These are phyloP conservation scores for Aspergillus ellipticus DNA, from an alignment of 495 filamentous ascomycete genomes.

Conservation along the genomic window DNA sequence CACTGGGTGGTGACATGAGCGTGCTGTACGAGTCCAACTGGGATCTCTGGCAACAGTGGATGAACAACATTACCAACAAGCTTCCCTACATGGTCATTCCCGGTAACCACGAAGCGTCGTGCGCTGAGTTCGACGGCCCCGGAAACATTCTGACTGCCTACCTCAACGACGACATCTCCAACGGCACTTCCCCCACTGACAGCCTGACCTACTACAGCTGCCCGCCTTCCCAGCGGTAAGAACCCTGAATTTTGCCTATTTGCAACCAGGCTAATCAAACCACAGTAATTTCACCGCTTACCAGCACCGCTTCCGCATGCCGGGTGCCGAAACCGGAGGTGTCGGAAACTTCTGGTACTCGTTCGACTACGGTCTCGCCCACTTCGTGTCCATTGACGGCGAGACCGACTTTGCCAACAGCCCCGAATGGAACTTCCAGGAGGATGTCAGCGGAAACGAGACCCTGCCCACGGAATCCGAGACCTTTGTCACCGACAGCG, in stretches of 20 bases:
- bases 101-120: constrained; percentile 14
- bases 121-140: constrained; percentile 48
- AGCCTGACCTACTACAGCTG: constrained; percentile 52
- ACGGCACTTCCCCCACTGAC: constrained; percentile 22
- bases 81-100: constrained; percentile 15
- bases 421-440: constrained; percentile 38
- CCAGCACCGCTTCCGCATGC: constrained; percentile 52
- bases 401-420: constrained; percentile 49
- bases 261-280: neutral
- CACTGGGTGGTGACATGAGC: constrained; percentile 38
- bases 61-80: constrained; percentile 38
- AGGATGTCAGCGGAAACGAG: constrained; percentile 38
- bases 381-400: constrained; percentile 45
- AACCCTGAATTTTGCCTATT: neutral
- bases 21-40: constrained; percentile 47
- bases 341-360: constrained; percentile 57
- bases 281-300: constrained; percentile 53
- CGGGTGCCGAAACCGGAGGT: constrained; percentile 40
- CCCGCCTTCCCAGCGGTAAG: constrained; percentile 46
- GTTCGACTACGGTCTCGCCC: constrained; percentile 53
- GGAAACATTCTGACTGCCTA: constrained; percentile 46
- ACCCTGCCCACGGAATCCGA: constrained; percentile 35
- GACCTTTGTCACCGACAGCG: constrained; percentile 46
- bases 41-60: constrained; percentile 49
- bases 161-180: constrained; percentile 33